Percentiles rank a stretch among this genome's conserved stretches.
Evolutionary conservation across 108 stramenopile species (phyloP).

Genomic region (Nannochloropsis gaditana): DNA sequence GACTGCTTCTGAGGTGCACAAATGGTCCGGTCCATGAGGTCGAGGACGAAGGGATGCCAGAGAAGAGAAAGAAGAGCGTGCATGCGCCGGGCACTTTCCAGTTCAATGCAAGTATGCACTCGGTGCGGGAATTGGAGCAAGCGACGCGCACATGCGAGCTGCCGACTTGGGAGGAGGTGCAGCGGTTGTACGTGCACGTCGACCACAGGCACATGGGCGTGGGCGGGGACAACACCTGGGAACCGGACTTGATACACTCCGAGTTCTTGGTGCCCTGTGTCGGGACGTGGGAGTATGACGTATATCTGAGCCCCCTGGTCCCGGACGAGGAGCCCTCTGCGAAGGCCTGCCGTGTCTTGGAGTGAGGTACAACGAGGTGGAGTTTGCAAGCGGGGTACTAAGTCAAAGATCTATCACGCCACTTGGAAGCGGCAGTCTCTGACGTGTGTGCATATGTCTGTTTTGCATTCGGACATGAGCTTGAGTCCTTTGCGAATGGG

Average conservation of each 20-base stretch:
- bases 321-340: background rate
- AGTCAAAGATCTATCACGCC: too few species aligned
- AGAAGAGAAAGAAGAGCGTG: background rate
- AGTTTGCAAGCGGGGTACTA: background rate
- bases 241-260: background rate
- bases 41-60: background rate
- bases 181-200: slow-evolving; percentile 32
- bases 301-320: background rate
- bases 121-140: slow-evolving; percentile 26
- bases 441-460: too few species aligned
- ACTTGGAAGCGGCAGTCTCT: too few species aligned
- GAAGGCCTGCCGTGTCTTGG: slow-evolving; percentile 1
- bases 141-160: slow-evolving; percentile 35
- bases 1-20: slow-evolving; percentile 29
- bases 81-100: background rate
- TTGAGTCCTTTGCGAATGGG: too few species aligned
- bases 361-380: background rate
- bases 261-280: slow-evolving; percentile 3
- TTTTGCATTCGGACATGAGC: too few species aligned
- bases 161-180: slow-evolving; percentile 12
- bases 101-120: slow-evolving; percentile 32
- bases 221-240: slow-evolving; percentile 45
- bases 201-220: slow-evolving; percentile 44
- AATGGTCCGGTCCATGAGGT: background rate
- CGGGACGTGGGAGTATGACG: slow-evolving; percentile 11